Percentiles rank a stretch among this genome's conserved stretches.
phyloP scores from a whole-genome alignment of 306 rosid genomes.

The Cucumis sativus region Cucumber_9930_V3 NC_026659.2:22562001-22562500 shows the following conservation, averaged over 20 bases:
- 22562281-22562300: too few relatives aligned
- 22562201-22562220: too few relatives aligned
- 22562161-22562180: neutral
- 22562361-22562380: neutral
- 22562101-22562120: neutral
- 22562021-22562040: neutral
- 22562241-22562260: too few relatives aligned
- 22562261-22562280: too few relatives aligned
- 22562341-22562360: neutral
- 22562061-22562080: neutral
- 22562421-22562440: neutral
- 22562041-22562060: slow-evolving; percentile 4
- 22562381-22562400: neutral
- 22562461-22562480: too few relatives aligned
- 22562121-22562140: slow-evolving; percentile 1
- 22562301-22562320: too few relatives aligned
- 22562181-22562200: too few relatives aligned
- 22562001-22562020: neutral
- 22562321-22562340: neutral
- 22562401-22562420: neutral
- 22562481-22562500: too few relatives aligned
- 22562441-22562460: too few relatives aligned
- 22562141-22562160: neutral
- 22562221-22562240: too few relatives aligned
- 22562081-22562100: slow-evolving; percentile 1